Evolutionary conservation across 441 rosid species (phyloP).

Genomic region (Erodium trifolium): DNA sequence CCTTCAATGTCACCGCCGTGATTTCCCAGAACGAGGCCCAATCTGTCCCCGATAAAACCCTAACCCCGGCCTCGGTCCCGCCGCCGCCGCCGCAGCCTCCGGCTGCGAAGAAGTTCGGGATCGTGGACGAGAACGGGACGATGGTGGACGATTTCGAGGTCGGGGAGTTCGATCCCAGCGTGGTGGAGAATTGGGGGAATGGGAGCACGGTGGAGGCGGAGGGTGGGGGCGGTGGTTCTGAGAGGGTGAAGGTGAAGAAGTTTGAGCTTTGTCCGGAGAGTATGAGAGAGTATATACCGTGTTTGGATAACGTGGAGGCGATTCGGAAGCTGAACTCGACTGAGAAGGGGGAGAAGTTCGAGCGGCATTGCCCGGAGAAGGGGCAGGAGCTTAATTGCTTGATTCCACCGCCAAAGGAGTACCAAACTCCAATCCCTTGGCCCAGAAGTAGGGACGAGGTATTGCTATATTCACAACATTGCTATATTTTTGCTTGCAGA

Average conservation of each 20-base stretch:
- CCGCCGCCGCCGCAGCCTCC: conserved; percentile 24
- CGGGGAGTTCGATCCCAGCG: conserved; percentile 65
- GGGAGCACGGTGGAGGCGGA: conserved; percentile 26
- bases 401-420: conserved; percentile 75
- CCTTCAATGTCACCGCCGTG: conserved; percentile 40
- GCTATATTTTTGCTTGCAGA: background rate
- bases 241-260: conserved; percentile 28
- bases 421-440: conserved; percentile 73
- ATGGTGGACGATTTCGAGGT: conserved; percentile 77
- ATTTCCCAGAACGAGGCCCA: conserved; percentile 21
- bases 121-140: conserved; percentile 67
- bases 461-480: background rate
- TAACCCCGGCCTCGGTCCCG: conserved; percentile 17
- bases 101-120: conserved; percentile 43
- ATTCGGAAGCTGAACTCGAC: conserved; percentile 56
- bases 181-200: conserved; percentile 47
- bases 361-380: conserved; percentile 72
- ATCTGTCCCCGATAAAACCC: conserved; percentile 10
- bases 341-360: conserved; percentile 66
- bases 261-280: conserved; percentile 44
- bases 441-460: conserved; percentile 96
- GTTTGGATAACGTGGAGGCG: conserved; percentile 75
- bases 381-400: conserved; percentile 61
- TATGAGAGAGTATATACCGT: conserved; percentile 76
- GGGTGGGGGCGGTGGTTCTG: conserved; percentile 3